phyloP scores from a whole-genome alignment of 139 green algal genomes.

The Chlorella sp. region DNA sequence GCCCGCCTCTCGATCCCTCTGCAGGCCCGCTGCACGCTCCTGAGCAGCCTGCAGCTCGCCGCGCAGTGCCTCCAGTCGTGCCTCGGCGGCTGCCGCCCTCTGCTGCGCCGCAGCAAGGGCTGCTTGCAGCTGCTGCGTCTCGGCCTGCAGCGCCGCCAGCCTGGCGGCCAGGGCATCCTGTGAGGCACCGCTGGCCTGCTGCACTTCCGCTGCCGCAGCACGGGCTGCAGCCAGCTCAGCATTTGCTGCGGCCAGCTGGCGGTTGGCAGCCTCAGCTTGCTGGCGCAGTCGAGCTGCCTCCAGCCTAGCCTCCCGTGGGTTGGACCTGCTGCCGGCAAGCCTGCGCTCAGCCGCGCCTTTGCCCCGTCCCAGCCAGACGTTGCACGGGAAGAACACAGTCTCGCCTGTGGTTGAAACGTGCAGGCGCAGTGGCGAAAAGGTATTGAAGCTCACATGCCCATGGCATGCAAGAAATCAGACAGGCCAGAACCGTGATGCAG shows the following conservation, averaged over 20 bases:
- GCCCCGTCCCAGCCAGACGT: constrained; percentile 31
- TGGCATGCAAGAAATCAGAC: too few species aligned
- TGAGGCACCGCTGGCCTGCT: not conserved
- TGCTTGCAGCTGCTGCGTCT: not conserved
- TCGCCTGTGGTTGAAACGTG: constrained; percentile 2
- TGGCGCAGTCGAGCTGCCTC: constrained; percentile 11
- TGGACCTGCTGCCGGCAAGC: constrained; percentile 23
- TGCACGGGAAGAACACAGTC: constrained; percentile 43
- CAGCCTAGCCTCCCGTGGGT: not conserved
- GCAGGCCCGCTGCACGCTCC: not conserved
- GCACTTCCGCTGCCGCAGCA: not conserved
- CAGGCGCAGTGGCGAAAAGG: too few species aligned
- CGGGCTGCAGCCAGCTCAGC: constrained; percentile 8
- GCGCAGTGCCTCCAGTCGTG: not conserved
- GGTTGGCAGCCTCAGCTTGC: not conserved
- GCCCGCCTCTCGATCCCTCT: not conserved
- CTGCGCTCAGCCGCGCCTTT: constrained; percentile 29
- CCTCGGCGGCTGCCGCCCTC: not conserved
- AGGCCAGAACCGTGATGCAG: too few species aligned
- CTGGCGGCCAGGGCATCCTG: not conserved
- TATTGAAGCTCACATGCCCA: too few species aligned
- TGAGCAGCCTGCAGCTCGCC: not conserved
- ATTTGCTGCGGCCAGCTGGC: not conserved
- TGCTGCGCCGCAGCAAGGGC: not conserved
- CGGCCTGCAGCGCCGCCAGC: constrained; percentile 8